Evolutionary conservation across 2,329 filamentous ascomycete species (phyloP), one percentile per base, ranked within the genome.

Genomic region (Talaromyces sp.): DNA sequence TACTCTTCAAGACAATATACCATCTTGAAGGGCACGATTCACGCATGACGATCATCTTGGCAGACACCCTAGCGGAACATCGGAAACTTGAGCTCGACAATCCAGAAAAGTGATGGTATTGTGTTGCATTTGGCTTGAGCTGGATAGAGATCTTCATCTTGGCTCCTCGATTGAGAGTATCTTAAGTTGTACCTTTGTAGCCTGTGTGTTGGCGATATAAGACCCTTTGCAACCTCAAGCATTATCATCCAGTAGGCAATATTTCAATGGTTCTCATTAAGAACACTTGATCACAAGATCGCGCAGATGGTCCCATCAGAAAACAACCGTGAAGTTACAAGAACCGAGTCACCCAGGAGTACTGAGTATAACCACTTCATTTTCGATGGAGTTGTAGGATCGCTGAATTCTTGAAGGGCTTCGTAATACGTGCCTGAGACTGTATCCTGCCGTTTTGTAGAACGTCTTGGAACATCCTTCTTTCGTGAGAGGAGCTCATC

Each of bases 31-130:
- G 19, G n/a, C n/a, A 15, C 31, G 1, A 3, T n/a, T 19, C 17
- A n/a, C 17, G 27, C 51, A 54, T 54, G 27, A 34, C n/a, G 29
- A 22, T 22, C 29, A 15, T 13, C 51, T 56, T 56, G 53, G 53
- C 53, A 56, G n/a, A 17, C 11, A 38, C 38, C n/a, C 53, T 38
- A 25, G 53, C 53, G 53, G 53, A 56, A 56, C 53, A 36, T 56
- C 53, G 53, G 53, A 19, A 53, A 22, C 10, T 36, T 17, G 51
- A 36, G 29, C 11, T 36, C 29, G n/a, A 56, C 1, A 36, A 13
- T 19, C 19, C 31, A 22, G 5, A 17, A 38, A 38, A 8, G 8
- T 56, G 53, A 56, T 22, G 53, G 31, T 8, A n/a, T 22, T 8
- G 53, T 36, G 53, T 56, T 38, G 53, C 29, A 56, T 56, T 36